These are phyloP conservation scores for Lenzites betulinus DNA, from an alignment of 768 basidiomycete species.

Conservation along the genomic window DNA sequence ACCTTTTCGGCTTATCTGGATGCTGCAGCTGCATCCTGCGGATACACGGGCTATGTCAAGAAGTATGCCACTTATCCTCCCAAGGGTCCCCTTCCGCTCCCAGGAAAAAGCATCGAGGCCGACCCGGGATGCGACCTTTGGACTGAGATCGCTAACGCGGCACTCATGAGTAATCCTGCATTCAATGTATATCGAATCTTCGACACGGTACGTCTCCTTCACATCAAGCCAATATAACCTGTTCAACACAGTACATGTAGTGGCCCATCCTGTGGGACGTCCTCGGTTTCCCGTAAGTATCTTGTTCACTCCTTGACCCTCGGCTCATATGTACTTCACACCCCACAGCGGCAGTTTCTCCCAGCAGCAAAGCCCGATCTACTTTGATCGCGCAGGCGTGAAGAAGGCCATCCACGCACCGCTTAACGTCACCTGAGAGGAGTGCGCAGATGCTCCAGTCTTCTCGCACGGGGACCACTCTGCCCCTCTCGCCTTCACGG, in stretches of 20 bases:
- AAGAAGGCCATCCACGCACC: slow-evolving; percentile 76
- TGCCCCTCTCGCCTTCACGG: slow-evolving; percentile 60
- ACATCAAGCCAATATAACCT: neutral
- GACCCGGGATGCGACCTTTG: slow-evolving; percentile 66
- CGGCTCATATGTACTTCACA: no score
- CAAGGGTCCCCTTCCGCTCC: slow-evolving; percentile 58
- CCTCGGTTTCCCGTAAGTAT: slow-evolving; percentile 70
- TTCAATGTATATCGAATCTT: slow-evolving; percentile 81
- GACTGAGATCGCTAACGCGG: slow-evolving; percentile 63
- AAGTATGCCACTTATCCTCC: slow-evolving; percentile 72
- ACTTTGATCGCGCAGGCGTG: slow-evolving; percentile 71
- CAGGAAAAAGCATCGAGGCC: slow-evolving; percentile 51
- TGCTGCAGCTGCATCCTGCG: slow-evolving; percentile 51
- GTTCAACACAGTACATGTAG: slow-evolving; percentile 9
- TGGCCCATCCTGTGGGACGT: slow-evolving; percentile 78
- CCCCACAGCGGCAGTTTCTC: slow-evolving; percentile 30
- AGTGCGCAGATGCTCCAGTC: slow-evolving; percentile 61
- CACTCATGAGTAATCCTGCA: slow-evolving; percentile 66
- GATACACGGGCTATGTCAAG: slow-evolving; percentile 61
- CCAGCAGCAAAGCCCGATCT: slow-evolving; percentile 61
- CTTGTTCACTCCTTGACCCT: neutral
- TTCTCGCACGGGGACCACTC: slow-evolving; percentile 60
- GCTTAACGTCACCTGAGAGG: slow-evolving; percentile 55
- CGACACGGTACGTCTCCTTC: slow-evolving; percentile 49
- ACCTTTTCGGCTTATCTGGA: slow-evolving; percentile 64